Base-by-base conservation (phyloP, 2,329 filamentous ascomycete species). In the Xylariales sp. region DNA sequence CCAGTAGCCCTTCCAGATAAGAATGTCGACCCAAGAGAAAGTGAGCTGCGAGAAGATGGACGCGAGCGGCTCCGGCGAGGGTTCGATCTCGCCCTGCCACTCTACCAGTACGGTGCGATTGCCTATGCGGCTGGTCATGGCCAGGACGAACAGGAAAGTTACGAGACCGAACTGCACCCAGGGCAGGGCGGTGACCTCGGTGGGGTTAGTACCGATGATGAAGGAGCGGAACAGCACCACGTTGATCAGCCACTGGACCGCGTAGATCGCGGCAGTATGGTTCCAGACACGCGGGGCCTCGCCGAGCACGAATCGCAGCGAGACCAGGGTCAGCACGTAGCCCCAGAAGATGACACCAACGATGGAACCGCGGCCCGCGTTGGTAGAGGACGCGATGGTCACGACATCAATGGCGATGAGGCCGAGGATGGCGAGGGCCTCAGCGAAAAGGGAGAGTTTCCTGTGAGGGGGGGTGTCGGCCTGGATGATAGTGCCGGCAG, bases 51-150 rank as follows among this genome's bases (percentile, higher is more conserved):
- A 97, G 45, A 97, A 78, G 6, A 97, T 65, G 58, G 91, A 97
- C 1, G 93, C 89, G 24, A 88, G 72, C 6, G 89, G 88, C 59
- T 98, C 90, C 44, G 77, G 81, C 4, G 90, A 91, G 15, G 93
- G 93, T 54, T 91, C 80, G 36, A 98, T 78, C 21, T 84, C 85
- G 43, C 86, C 88, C 61, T 96, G 90, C 70, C 90, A 90, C 61
- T 95, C 88, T 53, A 97, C 61, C 31, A 90, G 64, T 11, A 98
- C 86, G 4, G 85, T 81, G 62, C 88, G 93, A 62, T 97, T 97
- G 30, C 93, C 93, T 65, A 89, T 93, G 46, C 93, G 81, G 44
- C 88, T 94, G 36, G 82, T 85, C 40, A 94, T 62, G 29, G 88
- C 80, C 56, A 96, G 82, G 31, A 77, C 60, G 37, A 89, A 81